Evolutionary conservation across 2,329 filamentous ascomycete genomes (phyloP), one percentile per base, ranked within the genome.

Genomic region (Pseudocercospora eumusae): DNA sequence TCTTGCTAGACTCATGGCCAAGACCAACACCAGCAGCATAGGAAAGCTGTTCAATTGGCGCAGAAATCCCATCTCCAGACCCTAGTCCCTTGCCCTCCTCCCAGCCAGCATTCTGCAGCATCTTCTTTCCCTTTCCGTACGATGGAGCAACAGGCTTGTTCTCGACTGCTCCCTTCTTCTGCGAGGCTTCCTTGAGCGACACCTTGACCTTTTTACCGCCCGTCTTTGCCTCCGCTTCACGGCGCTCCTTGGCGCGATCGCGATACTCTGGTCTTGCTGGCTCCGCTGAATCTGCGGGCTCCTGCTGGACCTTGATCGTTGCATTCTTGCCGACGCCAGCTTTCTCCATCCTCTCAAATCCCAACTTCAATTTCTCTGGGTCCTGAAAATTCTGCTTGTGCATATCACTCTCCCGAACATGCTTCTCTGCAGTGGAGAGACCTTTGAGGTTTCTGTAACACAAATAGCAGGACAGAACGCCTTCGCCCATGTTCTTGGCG

Each of bases 101-200:
- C 88, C 88, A 91, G 25, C 88, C 88, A 85, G 90, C 89, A 78
- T 90, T 91, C 42, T 86, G 85, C 42, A 91, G 79, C 71, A 91
- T 81, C 13, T 53, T 56, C 40, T 59, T 54, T 27, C 67, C 67
- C 44, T 64, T 69, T 36, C 68, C 68, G 44, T 63, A 72, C 6
- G 80, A 75, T 31, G 77, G 74, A 7, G 73, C 62, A 0, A 71
- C 62, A 4, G 53, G 52, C n/a, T 28, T 58, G 45, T 62, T 52
- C 36, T 62, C 56, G 56, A 55, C 49, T 45, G 40, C 45, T 61
- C 31, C 11, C 33, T 33, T 28, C 52, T 56, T 68, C 54, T 67
- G 64, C 21, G 58, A 58, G 8, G 64, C 64, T 6, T 63, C 55
- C 50, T 74, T 71, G 58, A 75, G 65, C 2, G 65, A 66, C 40